Evolutionary conservation across 345 rosid species (phyloP), one percentile per base, ranked within the genome.

Genomic region (Eucalyptus polyanthemos): DNA sequence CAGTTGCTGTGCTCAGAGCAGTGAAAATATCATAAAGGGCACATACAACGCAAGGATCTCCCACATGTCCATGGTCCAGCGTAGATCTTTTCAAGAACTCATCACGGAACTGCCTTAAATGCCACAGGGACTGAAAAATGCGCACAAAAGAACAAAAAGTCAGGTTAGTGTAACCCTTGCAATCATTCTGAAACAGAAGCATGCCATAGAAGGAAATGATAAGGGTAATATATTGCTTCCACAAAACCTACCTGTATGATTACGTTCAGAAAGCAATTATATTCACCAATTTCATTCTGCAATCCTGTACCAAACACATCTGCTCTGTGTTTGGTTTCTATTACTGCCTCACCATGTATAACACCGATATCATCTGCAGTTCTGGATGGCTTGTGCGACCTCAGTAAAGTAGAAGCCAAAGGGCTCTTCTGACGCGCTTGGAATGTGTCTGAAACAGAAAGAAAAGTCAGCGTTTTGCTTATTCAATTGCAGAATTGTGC

Each of bases 241-340:
- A 47, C 10, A 44, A 89, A 86, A 34, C 86, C 17, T 87, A 98
- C 99, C 99, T 98, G 99, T 93, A 98, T 98, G 91, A 98, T 97
- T 83, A 98, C 99, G 89, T 98, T 98, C 86, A 98, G 92, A 94
- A 98, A 98, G 93, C 99, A 98, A 91, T 97, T 98, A 91, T 98
- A 97, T 94, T 98, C 99, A 44, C 99, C 99, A 92, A 95, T 93
- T 92, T 97, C 97, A 92, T 98, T 98, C 95, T 95, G 96, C 91
- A 98, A 94, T 87, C 99, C 99, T 69, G 96, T 93, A 86, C 99
- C 99, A 90, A 94, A 87, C 85, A 93, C 86, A 90, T 94, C 95
- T 92, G 88, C 89, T 87, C 91, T 93, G 11, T 89, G 91, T 87
- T 80, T 90, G 89, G 89, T 88, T 90, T 87, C 93, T 87, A 60